Evolutionary conservation across 1,284 basidiomycete species (phyloP).

Genomic region (Irpex lacteus): DNA sequence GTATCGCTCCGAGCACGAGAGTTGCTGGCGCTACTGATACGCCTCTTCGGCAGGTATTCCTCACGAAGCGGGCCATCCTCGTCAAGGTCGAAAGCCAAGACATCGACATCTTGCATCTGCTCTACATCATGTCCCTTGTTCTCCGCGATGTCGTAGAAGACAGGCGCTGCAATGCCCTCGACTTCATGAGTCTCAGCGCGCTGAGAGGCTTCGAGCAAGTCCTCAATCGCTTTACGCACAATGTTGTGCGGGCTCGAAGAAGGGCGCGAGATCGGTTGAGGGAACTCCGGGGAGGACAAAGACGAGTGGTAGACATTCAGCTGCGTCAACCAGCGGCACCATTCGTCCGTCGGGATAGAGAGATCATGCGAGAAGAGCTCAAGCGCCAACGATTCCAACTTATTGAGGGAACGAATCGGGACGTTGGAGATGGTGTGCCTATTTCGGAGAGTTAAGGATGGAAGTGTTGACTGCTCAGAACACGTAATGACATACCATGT

Average conservation of each 20-base stretch:
- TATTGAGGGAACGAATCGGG: slow-evolving; percentile 65
- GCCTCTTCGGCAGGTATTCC: slow-evolving; percentile 74
- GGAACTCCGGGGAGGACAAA: slow-evolving; percentile 51
- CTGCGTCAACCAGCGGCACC: slow-evolving; percentile 69
- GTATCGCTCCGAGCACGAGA: slow-evolving; percentile 30
- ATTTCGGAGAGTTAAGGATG: slow-evolving; percentile 6
- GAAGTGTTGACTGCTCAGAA: slow-evolving; percentile 2
- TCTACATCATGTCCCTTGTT: slow-evolving; percentile 41
- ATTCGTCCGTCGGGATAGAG: slow-evolving; percentile 57
- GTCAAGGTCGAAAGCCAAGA: slow-evolving; percentile 71
- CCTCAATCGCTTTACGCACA: slow-evolving; percentile 66
- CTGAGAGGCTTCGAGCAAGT: slow-evolving; percentile 48
- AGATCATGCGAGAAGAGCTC: slow-evolving; percentile 69
- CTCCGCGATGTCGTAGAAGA: slow-evolving; percentile 69
- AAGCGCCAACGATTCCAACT: slow-evolving; percentile 64
- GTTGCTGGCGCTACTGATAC: slow-evolving; percentile 38
- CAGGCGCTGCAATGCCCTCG: slow-evolving; percentile 46
- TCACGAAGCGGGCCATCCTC: slow-evolving; percentile 77
- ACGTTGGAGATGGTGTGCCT: slow-evolving; percentile 80
- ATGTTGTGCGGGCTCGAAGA: slow-evolving; percentile 65
- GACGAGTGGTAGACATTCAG: slow-evolving; percentile 62
- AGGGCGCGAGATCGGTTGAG: slow-evolving; percentile 77
- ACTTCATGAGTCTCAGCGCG: slow-evolving; percentile 16
- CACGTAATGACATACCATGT: slow-evolving; percentile 64
- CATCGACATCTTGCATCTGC: slow-evolving; percentile 36